Evolutionary conservation across 1,284 basidiomycete species (phyloP), one percentile per base, ranked within the genome.

Genomic region (Coniophora puteana): DNA sequence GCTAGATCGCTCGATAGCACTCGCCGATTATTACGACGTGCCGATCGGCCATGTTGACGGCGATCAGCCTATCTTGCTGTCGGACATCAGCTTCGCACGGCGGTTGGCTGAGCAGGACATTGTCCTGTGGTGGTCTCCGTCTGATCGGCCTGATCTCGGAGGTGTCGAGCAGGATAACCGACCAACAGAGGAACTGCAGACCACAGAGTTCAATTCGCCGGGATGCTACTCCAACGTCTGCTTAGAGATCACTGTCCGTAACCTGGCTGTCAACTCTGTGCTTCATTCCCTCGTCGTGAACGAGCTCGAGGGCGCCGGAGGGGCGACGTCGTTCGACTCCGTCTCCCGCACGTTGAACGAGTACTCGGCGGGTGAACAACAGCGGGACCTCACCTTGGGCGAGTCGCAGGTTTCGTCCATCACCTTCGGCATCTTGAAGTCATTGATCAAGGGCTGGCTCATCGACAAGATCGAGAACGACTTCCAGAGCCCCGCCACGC

Each of bases 71-170:
- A 67, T 97, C 14, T 78, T 89, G 51, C 72, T 96, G 23, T 83
- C 93, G 2, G 96, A 99, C 53, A 75, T 99, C 45, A 89, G 86
- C 51, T 95, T 97, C 57, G 90, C 95, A 1, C 82, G 94, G 18
- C 79, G 89, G 17, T 68, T 99, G 33, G 70, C 83, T 38, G 82
- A 84, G 41, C 89, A 96, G 49, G 96, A 99, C 57, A 84, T 91
- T 61, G 71, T 98, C 3, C 70, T 99, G 2, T 99, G 96, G 96
- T 99, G 96, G 96, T 95, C 95, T 4, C 76, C 86, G 1, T 80
- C 83, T 4, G 82, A 89, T 25, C 76, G 77, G n/a, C 94, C 96
- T 4, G 96, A 99, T 63, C 74, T 99, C 0, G 96, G 96, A 30
- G 96, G 96, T 2, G 77, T 86, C 36, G 93, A 99, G 59, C 81